These are phyloP conservation scores for Lepidium sativum DNA, from an alignment of 345 rosid species.

Conservation along the genomic window DNA sequence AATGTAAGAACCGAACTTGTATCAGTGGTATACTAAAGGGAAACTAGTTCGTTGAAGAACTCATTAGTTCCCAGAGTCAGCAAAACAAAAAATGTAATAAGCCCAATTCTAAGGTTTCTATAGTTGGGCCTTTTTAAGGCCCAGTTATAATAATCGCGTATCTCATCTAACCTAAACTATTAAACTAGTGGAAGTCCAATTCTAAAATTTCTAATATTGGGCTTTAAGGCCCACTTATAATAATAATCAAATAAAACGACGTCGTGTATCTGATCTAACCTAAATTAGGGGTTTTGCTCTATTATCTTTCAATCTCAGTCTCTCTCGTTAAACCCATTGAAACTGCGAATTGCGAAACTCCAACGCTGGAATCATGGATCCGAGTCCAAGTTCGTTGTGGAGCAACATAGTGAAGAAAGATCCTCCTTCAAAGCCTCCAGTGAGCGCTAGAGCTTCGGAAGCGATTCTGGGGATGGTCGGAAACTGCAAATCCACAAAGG, in stretches of 20 bases:
- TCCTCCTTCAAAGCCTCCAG: constrained; percentile 23
- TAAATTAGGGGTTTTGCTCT: background rate
- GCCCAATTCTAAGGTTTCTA: background rate
- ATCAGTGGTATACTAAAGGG: background rate
- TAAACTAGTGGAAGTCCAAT: no score
- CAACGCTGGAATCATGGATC: background rate
- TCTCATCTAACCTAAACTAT: background rate
- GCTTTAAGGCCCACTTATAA: background rate
- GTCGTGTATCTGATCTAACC: background rate
- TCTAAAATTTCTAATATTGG: background rate
- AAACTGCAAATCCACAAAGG: constrained; percentile 64
- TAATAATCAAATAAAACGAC: background rate
- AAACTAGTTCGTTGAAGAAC: background rate
- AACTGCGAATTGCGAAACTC: constrained; percentile 11
- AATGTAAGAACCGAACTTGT: constrained; percentile 24
- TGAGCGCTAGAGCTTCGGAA: constrained; percentile 5
- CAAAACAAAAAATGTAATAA: background rate
- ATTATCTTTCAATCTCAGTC: background rate
- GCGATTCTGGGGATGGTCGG: constrained; percentile 34
- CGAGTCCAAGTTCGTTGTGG: constrained; percentile 50
- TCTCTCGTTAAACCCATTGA: constrained; percentile 13
- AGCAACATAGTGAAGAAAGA: constrained; percentile 56
- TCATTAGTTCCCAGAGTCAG: background rate
- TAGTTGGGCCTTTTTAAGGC: no score
- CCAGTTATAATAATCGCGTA: background rate